Evolutionary conservation across 345 rosid genomes (phyloP).

Genomic region (Acer negundo): DNA sequence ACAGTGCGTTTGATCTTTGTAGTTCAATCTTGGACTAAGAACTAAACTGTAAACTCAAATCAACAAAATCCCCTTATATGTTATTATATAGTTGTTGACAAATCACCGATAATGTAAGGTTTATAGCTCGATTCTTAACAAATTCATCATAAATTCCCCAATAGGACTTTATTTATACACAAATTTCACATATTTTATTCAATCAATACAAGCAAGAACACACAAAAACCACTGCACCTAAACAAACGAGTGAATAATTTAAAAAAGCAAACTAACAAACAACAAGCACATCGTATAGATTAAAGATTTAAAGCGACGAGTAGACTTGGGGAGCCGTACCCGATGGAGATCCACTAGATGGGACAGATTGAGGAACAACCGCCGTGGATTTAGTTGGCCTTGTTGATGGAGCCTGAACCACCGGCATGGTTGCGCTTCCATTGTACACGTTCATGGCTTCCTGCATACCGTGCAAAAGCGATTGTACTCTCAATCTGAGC

Average conservation of each 20-base stretch:
- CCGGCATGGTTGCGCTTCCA: constrained; percentile 34
- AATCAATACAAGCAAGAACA: not conserved
- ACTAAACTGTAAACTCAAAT: too few species aligned
- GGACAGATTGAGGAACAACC: constrained; percentile 29
- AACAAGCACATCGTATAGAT: too few species aligned
- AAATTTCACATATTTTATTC: not conserved
- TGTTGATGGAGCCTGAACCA: constrained; percentile 26
- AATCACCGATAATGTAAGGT: not conserved
- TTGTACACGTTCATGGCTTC: constrained; percentile 69
- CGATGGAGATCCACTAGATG: constrained; percentile 32
- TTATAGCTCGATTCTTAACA: too few species aligned
- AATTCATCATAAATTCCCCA: too few species aligned
- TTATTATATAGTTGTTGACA: not conserved
- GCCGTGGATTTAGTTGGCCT: constrained; percentile 18
- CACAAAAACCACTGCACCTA: not conserved
- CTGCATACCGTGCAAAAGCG: constrained; percentile 74
- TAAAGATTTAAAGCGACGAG: too few species aligned
- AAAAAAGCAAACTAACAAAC: not conserved
- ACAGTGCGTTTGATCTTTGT: not conserved
- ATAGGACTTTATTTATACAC: too few species aligned
- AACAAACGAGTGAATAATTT: not conserved
- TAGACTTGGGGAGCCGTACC: constrained; percentile 22
- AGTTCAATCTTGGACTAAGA: too few species aligned
- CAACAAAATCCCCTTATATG: too few species aligned
- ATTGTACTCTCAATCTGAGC: constrained; percentile 52